Base-by-base conservation (phyloP, 2,329 filamentous ascomycete genomes). In the Aspergillus transmontanensis region DNA sequence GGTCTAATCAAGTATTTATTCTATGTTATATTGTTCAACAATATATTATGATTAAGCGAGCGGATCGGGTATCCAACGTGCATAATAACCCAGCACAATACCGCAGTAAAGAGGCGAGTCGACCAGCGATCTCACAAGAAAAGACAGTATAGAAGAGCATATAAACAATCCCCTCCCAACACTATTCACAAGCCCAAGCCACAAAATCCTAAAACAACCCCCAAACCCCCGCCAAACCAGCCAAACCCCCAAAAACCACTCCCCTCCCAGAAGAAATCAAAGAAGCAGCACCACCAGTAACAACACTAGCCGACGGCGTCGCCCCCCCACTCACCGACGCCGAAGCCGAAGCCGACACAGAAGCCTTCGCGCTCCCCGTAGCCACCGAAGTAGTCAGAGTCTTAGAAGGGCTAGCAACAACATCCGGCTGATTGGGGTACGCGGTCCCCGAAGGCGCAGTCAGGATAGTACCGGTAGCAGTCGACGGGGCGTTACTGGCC, bases 381-480 rank as follows among this genome's bases (percentile, higher is more conserved):
- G 48, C 26, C 26, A 26, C 63, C 60, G 26, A 65, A 43, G 45
- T 55, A 60, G 28, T 39, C 39, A 50, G 19, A 2, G n/a, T 26
- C 7, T 26, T n/a, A 2, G 48, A 51, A 28, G 45, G 14, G 28
- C 32, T 14, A 6, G 34, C n/a, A 11, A 21, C 30, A 4, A 30
- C 16, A 28, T 59, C 34, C 4, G 45, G 26, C 10, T 59, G 23
- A 10, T 53, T 36, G 3, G 48, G 50, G 2, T 28, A 12, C 26
- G 28, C 41, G 0, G 48, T 26, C 43, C 63, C 60, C 6, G 64
- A 61, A 11, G 70, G 57, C 4, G 68, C 68, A 4, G 72, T 73
- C 51, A 72, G 50, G 36, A 72, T 72, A 3, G 58, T 64, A 23
- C 57, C 53, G 4, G 61, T 58, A 4, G 67, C 60, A 34, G 62